Evolutionary conservation across 257 asterid genomes (phyloP).

Genomic region (Solanum sejunctum): DNA sequence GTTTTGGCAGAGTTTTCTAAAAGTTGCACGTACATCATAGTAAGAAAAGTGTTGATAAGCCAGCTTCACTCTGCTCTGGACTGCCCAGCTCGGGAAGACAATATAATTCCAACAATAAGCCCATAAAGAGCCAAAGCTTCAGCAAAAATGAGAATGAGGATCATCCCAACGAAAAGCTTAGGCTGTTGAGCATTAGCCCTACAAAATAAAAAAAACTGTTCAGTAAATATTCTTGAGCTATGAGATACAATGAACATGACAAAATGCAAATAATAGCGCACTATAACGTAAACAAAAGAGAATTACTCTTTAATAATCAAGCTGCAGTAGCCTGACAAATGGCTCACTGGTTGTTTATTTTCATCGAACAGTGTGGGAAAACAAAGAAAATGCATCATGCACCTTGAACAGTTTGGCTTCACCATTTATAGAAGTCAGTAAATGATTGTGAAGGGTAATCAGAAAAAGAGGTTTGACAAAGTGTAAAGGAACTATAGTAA

Average conservation of each 20-base stretch:
- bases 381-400: background rate
- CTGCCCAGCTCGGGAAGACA: slow-evolving; percentile 23
- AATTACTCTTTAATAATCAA: background rate
- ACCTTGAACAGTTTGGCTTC: background rate
- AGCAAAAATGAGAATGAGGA: slow-evolving; percentile 27
- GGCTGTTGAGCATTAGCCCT: slow-evolving; percentile 27
- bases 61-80: slow-evolving; percentile 15
- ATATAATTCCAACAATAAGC: slow-evolving; percentile 25
- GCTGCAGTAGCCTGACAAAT: background rate
- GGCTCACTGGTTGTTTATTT: background rate
- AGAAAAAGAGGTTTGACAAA: background rate
- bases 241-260: background rate
- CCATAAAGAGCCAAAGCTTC: slow-evolving; percentile 25
- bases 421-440: background rate
- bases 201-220: background rate
- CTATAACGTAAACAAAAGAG: background rate
- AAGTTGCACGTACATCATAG: background rate
- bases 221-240: background rate
- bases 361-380: background rate
- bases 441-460: background rate
- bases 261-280: background rate
- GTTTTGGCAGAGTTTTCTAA: background rate
- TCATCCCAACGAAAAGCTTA: slow-evolving; percentile 32
- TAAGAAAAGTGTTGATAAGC: background rate
- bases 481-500: background rate